Conservation (phyloP, 345 rosid genomes). For the Salix udensis region DNA sequence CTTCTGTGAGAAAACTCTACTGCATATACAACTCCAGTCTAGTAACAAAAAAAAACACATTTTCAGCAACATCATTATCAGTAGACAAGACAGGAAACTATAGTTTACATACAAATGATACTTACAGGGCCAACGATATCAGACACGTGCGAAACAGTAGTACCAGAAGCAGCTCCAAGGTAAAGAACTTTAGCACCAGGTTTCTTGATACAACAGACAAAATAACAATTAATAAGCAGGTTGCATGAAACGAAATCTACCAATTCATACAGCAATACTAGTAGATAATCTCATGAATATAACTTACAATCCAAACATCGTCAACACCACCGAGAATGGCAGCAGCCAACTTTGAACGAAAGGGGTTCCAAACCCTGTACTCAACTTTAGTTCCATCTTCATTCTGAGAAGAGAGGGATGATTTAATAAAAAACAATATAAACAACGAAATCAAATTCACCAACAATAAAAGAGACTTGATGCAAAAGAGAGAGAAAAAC, state of each 20-base stretch:
- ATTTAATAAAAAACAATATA: neutral
- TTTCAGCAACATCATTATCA: neutral
- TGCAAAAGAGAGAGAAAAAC: neutral
- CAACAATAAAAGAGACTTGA: neutral
- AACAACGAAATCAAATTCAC: neutral
- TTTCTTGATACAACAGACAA: conserved; percentile 42
- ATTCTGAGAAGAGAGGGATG: conserved; percentile 31
- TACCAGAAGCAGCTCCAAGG: conserved; percentile 99
- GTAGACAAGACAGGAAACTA: neutral
- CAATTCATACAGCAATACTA: neutral
- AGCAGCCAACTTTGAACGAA: conserved; percentile 93
- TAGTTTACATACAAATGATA: neutral
- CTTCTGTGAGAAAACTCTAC: conserved; percentile 97
- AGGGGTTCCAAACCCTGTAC: conserved; percentile 96
- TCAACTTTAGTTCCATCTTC: conserved; percentile 94
- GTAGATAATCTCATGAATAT: neutral
- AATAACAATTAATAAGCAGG: neutral
- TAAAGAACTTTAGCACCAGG: conserved; percentile 96
- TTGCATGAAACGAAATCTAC: neutral
- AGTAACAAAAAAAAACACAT: neutral
- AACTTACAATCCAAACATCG: conserved; percentile 83
- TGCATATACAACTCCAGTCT: conserved; percentile 90
- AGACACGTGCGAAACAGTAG: conserved; percentile 98
- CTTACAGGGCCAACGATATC: conserved; percentile 96
- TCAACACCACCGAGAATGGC: conserved; percentile 99